Conservation (phyloP, 768 basidiomycete genomes). For the Termitomyces sp. region DNA sequence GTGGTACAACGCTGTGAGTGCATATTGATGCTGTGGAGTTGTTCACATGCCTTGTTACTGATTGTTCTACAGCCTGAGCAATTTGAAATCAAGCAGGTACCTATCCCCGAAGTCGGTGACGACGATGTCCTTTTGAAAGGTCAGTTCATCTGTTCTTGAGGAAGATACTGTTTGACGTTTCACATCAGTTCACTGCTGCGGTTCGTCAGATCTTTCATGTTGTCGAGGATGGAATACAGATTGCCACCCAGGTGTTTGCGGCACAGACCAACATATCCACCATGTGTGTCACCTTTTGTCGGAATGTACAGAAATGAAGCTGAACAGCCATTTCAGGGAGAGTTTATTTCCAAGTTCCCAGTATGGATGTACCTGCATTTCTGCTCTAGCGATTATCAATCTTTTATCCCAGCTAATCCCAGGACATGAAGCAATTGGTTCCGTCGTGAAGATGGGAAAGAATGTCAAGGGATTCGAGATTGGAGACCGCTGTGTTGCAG, state of each 20-base stretch:
- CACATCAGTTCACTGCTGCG: conserved; percentile 35
- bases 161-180: conserved; percentile 4
- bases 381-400: background rate
- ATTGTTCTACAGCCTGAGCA: conserved; percentile 47
- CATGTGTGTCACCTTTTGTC: conserved; percentile 29
- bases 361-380: conserved; percentile 15
- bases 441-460: conserved; percentile 69
- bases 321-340: conserved; percentile 25
- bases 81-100: conserved; percentile 64
- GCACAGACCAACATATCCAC: conserved; percentile 63
- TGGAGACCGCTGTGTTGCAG: conserved; percentile 83
- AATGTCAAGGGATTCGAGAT: conserved; percentile 70
- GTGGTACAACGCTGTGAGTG: conserved; percentile 55
- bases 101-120: conserved; percentile 59
- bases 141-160: background rate
- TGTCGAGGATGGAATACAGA: background rate
- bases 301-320: background rate
- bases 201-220: conserved; percentile 19
- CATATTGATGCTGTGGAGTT: conserved; percentile 2
- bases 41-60: background rate
- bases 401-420: conserved; percentile 50
- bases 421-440: conserved; percentile 73
- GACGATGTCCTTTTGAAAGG: conserved; percentile 77
- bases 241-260: conserved; percentile 39
- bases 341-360: conserved; percentile 64